Evolutionary conservation across 306 rosid species (phyloP), one percentile per base, ranked within the genome.

Genomic region (Neltuma alba): DNA sequence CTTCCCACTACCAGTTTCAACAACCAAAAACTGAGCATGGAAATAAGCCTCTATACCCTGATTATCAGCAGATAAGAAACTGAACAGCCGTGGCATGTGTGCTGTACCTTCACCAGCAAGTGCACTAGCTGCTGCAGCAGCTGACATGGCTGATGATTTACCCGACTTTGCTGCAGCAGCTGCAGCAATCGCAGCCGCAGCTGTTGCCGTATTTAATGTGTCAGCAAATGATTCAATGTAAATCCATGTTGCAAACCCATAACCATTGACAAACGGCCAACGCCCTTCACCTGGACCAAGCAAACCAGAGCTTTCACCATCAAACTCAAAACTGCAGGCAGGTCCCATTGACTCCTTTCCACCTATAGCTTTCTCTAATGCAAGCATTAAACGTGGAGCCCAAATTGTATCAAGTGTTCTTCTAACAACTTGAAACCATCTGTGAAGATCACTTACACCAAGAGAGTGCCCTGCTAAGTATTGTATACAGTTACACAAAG

Each of bases 121-220:
- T 42, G 98, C 99, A 85, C 99, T 93, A 76, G 99, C 99, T 61
- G 99, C 99, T 15, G 99, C 99, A 41, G 99, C 99, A 83, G 99
- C 98, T 33, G 99, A 93, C 97, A 95, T 89, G 67, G 98, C 99
- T 54, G 99, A 95, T 23, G 99, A 91, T 84, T 92, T 95, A 72
- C 99, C 99, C 3, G 99, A 93, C 81, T 83, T 95, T 18, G 97
- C 99, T 1, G 97, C 94, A 44, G 96, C 98, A 41, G 99, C 98
- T 33, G 98, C 98, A 63, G 99, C 99, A 83, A 95, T 95, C 58
- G 99, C 99, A 70, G 99, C 99, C 38, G 99, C 99, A 73, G 97
- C 99, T 34, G 99, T 95, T 66, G 99, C 99, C 70, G 98, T 87
- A 81, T 92, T 95, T 81, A 95, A 80, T 31, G 99, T 93, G 55